Evolutionary conservation across 2,329 filamentous ascomycete species (phyloP).

Genomic region (Epicoccum sorghinum): DNA sequence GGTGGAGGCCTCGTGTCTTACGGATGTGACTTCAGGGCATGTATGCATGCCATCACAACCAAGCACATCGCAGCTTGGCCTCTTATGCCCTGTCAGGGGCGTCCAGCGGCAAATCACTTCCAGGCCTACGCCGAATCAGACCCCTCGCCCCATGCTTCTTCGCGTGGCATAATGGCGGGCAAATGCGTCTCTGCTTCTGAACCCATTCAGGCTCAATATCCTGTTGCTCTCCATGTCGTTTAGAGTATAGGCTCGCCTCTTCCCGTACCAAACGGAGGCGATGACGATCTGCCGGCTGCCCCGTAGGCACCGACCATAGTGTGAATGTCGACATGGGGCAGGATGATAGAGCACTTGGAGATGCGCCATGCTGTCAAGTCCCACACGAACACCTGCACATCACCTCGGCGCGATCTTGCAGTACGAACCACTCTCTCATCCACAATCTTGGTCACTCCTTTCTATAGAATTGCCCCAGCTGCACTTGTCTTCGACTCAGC

Average conservation of each 20-base stretch:
- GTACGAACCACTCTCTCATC: neutral
- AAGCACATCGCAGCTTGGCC: slow-evolving; percentile 5
- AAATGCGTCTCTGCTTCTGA: neutral
- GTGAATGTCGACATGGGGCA: neutral
- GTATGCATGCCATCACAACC: slow-evolving; percentile 9
- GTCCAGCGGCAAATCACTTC: slow-evolving; percentile 7
- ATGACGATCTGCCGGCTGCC: slow-evolving; percentile 14
- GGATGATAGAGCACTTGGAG: neutral
- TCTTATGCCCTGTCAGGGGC: slow-evolving; percentile 12
- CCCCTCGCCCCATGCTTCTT: slow-evolving; percentile 2
- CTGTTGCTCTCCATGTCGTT: neutral
- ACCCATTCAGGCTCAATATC: neutral
- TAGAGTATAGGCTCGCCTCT: slow-evolving; percentile 10
- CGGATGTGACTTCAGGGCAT: neutral
- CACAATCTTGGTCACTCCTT: neutral
- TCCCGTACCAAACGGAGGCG: slow-evolving; percentile 6
- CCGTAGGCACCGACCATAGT: neutral
- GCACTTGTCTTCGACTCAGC: too few species aligned
- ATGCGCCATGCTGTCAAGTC: slow-evolving; percentile 1
- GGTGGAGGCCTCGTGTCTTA: neutral
- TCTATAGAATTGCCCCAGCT: neutral
- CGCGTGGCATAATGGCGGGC: slow-evolving; percentile 4
- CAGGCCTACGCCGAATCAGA: slow-evolving; percentile 1
- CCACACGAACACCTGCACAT: neutral
- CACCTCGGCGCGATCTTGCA: neutral